Conservation (phyloP, 495 filamentous ascomycete genomes). For the Mytilinidion resinicola region DNA sequence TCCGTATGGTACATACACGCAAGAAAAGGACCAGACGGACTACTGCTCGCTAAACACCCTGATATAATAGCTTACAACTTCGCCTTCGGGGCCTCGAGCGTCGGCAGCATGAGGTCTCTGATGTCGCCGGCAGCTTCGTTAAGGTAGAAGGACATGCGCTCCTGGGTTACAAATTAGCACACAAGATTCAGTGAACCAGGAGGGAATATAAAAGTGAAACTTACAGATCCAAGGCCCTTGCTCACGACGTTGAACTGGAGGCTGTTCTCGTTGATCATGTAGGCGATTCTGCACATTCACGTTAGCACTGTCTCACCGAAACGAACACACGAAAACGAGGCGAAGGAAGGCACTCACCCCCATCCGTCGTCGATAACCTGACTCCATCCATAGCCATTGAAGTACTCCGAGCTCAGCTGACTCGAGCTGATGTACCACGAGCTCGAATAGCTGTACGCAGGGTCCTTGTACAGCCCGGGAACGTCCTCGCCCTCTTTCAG, state of each 20-base stretch:
- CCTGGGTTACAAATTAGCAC: slow-evolving; percentile 28
- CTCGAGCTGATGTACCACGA: slow-evolving; percentile 85
- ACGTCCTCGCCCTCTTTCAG: slow-evolving; percentile 73
- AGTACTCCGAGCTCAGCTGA: slow-evolving; percentile 92
- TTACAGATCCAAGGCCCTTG: slow-evolving; percentile 73
- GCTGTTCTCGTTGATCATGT: slow-evolving; percentile 99
- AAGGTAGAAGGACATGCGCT: slow-evolving; percentile 91
- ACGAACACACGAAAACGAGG: neutral
- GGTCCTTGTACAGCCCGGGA: slow-evolving; percentile 79
- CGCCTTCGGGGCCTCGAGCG: slow-evolving; percentile 75
- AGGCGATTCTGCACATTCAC: slow-evolving; percentile 58
- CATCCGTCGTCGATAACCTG: slow-evolving; percentile 96
- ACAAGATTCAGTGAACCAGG: neutral
- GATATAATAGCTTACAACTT: slow-evolving; percentile 58
- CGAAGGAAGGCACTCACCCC: slow-evolving; percentile 43
- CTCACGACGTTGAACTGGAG: slow-evolving; percentile 97
- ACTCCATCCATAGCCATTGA: slow-evolving; percentile 99
- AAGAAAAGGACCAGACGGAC: too few relatives aligned
- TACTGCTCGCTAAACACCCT: too few relatives aligned
- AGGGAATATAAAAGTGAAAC: neutral
- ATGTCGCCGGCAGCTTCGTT: slow-evolving; percentile 90
- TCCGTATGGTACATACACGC: too few relatives aligned
- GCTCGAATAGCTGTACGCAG: slow-evolving; percentile 73
- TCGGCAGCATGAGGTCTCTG: slow-evolving; percentile 79
- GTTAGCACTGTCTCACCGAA: slow-evolving; percentile 14